These are phyloP conservation scores for Escovopsis sp. DNA, from an alignment of 2,329 filamentous ascomycete species.

Conservation along the genomic window DNA sequence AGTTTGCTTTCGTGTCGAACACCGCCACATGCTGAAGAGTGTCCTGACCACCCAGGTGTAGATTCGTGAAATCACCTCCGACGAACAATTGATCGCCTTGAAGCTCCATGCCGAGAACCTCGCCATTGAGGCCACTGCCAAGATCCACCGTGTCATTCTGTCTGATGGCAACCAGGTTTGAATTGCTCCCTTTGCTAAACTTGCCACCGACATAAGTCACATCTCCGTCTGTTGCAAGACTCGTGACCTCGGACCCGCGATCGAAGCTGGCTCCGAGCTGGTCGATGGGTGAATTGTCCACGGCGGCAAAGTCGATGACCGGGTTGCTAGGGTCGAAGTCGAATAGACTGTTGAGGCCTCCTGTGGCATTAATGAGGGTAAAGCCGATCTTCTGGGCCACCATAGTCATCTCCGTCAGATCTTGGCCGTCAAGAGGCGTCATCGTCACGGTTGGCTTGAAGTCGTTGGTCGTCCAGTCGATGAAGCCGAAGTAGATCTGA, in stretches of 20 bases:
- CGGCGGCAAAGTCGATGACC: slow-evolving; percentile 42
- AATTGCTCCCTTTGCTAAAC: slow-evolving; percentile 48
- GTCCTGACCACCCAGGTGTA: slow-evolving; percentile 41
- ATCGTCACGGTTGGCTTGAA: slow-evolving; percentile 76
- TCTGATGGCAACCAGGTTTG: slow-evolving; percentile 65
- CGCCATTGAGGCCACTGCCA: slow-evolving; percentile 63
- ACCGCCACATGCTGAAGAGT: slow-evolving; percentile 62
- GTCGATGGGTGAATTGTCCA: slow-evolving; percentile 61
- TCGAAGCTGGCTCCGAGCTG: slow-evolving; percentile 57
- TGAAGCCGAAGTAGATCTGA: slow-evolving; percentile 69
- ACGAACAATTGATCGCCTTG: slow-evolving; percentile 57
- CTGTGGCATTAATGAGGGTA: slow-evolving; percentile 54
- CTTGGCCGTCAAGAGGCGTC: slow-evolving; percentile 49
- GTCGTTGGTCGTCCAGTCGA: slow-evolving; percentile 56
- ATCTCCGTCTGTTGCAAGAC: slow-evolving; percentile 49
- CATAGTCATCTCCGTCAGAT: slow-evolving; percentile 47
- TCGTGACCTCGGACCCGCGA: slow-evolving; percentile 49
- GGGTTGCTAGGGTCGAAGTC: slow-evolving; percentile 56
- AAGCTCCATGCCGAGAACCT: slow-evolving; percentile 56
- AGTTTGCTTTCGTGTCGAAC: slow-evolving; percentile 52
- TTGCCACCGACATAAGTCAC: slow-evolving; percentile 68
- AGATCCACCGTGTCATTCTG: slow-evolving; percentile 46
- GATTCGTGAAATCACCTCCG: slow-evolving; percentile 72
- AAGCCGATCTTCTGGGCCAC: slow-evolving; percentile 87
- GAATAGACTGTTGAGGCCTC: slow-evolving; percentile 76